Conservation (phyloP, 306 rosid species). For the Echinosophora koreensis region DNA sequence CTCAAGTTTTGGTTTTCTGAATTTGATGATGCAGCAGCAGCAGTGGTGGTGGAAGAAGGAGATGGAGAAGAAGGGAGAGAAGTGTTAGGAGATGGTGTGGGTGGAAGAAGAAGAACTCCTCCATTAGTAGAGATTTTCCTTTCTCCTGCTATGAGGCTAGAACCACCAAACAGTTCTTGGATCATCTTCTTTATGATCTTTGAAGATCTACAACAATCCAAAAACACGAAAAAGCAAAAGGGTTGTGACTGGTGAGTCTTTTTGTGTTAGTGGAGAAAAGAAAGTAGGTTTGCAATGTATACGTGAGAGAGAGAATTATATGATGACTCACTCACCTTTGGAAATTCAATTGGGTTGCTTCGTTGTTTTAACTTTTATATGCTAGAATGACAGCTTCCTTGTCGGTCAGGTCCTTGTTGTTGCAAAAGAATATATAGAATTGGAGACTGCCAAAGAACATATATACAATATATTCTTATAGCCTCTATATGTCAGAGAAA, state of each 20-base stretch:
- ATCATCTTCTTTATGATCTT: conserved; percentile 76
- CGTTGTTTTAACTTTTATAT: conserved; percentile 41
- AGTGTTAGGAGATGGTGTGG: conserved; percentile 49
- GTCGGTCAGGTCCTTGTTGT: conserved; percentile 52
- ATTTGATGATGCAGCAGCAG: conserved; percentile 34
- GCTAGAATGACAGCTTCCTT: conserved; percentile 47
- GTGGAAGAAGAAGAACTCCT: conserved; percentile 48
- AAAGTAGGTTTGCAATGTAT: conserved; percentile 68
- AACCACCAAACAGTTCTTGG: conserved; percentile 85
- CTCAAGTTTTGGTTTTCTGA: conserved; percentile 70
- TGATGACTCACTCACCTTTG: conserved; percentile 52
- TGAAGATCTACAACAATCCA: conserved; percentile 85
- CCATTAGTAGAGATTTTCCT: conserved; percentile 63
- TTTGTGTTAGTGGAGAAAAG: conserved; percentile 74
- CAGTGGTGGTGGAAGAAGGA: conserved; percentile 39
- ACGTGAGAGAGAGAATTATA: too few species aligned
- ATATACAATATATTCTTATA: conserved; percentile 34
- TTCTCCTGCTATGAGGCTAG: conserved; percentile 63
- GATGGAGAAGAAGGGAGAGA: conserved; percentile 53
- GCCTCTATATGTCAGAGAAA: conserved; percentile 38
- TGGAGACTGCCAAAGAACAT: conserved; percentile 45
- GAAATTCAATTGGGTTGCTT: conserved; percentile 55
- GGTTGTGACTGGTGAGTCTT: conserved; percentile 54
- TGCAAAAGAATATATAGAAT: conserved; percentile 52
- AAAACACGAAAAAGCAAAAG: conserved; percentile 70